These are phyloP conservation scores for Saturnispora kantuleensis DNA, from an alignment of 805 yeast species.

Conservation along the genomic window DNA sequence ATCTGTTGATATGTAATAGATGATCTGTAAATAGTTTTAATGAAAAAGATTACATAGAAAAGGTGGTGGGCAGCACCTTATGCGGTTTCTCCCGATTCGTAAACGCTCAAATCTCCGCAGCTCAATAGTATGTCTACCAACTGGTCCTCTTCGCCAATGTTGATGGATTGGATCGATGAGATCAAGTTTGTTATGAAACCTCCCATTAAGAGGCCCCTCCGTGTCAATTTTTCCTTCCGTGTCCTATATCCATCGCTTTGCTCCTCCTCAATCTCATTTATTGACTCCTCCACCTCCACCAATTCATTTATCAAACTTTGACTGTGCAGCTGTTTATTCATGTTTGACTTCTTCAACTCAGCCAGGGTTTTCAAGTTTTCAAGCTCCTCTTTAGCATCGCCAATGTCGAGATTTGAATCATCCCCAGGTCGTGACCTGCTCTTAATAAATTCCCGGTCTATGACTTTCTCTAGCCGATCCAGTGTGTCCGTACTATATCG, in stretches of 20 bases:
- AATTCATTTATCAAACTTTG: constrained; percentile 1
- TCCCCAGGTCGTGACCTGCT: not conserved
- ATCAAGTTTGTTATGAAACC: constrained; percentile 25
- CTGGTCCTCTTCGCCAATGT: constrained; percentile 25
- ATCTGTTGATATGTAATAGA: constrained; percentile 10
- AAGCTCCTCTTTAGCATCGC: not conserved
- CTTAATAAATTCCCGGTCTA: not conserved
- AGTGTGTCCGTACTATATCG: not conserved
- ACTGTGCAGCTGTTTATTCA: not conserved
- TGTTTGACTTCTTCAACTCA: not conserved
- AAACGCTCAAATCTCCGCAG: constrained; percentile 24
- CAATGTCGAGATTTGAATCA: not conserved
- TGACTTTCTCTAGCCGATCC: not conserved
- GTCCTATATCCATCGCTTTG: not conserved
- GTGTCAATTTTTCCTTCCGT: not conserved
- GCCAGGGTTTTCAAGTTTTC: not conserved
- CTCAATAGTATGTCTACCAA: constrained; percentile 22
- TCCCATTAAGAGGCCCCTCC: not conserved
- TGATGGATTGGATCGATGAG: constrained; percentile 25
- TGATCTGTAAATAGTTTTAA: not conserved
- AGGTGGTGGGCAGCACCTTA: no score
- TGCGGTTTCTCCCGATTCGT: constrained; percentile 10
- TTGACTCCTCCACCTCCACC: not conserved
- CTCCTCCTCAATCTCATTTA: not conserved
- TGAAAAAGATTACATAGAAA: no score